A percentile compares a stretch with the other conserved stretches of the same genome.
Evolutionary conservation across 257 asterid genomes (phyloP).

Genomic region (Solanum bulbocastanum): DNA sequence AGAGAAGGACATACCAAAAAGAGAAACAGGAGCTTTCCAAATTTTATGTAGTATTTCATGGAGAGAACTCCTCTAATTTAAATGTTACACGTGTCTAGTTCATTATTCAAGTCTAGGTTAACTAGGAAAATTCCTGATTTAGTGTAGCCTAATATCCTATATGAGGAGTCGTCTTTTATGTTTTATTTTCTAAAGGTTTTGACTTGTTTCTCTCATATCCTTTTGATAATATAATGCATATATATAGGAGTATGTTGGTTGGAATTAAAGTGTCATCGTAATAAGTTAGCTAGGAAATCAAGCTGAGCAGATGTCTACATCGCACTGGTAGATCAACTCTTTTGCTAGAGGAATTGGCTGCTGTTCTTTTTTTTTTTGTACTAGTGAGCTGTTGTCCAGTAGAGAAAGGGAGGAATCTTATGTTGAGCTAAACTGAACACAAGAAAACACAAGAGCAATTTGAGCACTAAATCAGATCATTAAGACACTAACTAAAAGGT

Average conservation of each 20-base stretch:
- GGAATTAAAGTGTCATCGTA: neutral
- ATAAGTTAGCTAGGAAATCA: neutral
- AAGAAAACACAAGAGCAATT: neutral
- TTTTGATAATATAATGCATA: neutral
- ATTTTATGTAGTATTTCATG: neutral
- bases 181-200: neutral
- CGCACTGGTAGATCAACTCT: neutral
- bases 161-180: neutral
- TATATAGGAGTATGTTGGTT: neutral
- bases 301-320: neutral
- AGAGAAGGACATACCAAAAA: neutral
- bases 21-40: neutral
- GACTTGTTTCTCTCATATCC: neutral
- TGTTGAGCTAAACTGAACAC: neutral
- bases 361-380: neutral
- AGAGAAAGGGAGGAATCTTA: neutral
- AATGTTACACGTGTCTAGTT: neutral
- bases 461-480: neutral
- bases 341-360: neutral
- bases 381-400: neutral
- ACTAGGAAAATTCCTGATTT: neutral
- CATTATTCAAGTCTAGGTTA: neutral
- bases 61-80: neutral
- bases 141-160: neutral
- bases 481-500: neutral